Conservation (phyloP, 305 asterid genomes). For the Fraxinus paxiana region DNA sequence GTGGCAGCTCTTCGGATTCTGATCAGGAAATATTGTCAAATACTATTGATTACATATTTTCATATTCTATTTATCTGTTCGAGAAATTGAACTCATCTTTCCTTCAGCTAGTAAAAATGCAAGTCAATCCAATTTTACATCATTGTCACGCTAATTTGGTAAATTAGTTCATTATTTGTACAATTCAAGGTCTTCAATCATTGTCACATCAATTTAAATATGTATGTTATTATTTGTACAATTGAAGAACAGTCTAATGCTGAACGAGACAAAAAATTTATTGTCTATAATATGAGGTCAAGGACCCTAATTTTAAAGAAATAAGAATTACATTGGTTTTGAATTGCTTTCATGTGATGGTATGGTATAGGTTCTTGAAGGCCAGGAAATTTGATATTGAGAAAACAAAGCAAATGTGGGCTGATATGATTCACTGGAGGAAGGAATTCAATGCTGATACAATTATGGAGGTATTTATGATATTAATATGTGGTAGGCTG, state of each 20-base stretch:
- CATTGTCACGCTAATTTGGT: neutral
- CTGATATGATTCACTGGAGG: slow-evolving; percentile 94
- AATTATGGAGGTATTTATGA: slow-evolving; percentile 55
- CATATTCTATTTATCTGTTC: neutral
- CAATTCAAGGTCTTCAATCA: neutral
- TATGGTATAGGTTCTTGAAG: slow-evolving; percentile 64
- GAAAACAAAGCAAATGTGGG: slow-evolving; percentile 94
- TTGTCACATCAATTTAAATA: neutral
- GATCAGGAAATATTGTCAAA: neutral
- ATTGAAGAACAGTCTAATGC: neutral
- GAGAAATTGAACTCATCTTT: neutral
- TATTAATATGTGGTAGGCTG: neutral
- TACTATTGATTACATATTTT: neutral
- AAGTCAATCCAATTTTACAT: neutral
- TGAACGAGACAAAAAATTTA: neutral
- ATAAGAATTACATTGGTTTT: neutral
- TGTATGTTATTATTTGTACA: neutral
- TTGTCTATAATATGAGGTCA: neutral
- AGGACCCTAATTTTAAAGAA: neutral
- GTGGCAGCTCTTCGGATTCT: neutral
- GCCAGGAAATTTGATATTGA: slow-evolving; percentile 83
- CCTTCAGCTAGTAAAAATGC: neutral
- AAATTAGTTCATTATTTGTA: neutral
- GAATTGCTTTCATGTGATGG: neutral
- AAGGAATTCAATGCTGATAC: slow-evolving; percentile 77